phyloP scores from a whole-genome alignment of 1,139 yeast species.

The Kurtzmaniella quercitrusa region DNA sequence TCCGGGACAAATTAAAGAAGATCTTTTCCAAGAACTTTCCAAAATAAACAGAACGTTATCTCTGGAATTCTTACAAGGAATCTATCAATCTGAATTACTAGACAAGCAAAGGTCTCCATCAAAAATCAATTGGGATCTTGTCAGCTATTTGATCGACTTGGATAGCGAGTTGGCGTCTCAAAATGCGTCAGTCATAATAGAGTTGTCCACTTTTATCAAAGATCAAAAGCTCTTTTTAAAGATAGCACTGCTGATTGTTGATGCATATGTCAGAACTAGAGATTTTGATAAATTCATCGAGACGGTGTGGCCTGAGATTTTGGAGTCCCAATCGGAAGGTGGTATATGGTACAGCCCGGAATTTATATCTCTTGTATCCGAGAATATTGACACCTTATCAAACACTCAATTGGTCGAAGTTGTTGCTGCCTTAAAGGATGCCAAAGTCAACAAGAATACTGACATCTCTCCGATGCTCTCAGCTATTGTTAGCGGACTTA shows the following conservation, averaged over 20 bases:
- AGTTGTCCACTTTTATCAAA: conserved; percentile 13
- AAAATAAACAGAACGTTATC: conserved; percentile 47
- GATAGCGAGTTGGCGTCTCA: conserved; percentile 51
- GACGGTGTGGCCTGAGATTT: conserved; percentile 34
- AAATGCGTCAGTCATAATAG: conserved; percentile 25
- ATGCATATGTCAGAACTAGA: conserved; percentile 54
- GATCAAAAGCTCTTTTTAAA: neutral
- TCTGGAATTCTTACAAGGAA: conserved; percentile 35
- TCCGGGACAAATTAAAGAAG: conserved; percentile 26
- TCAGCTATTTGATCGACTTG: conserved; percentile 40
- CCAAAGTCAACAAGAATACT: conserved; percentile 2
- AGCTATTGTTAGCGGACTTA: conserved; percentile 41
- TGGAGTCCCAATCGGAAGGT: conserved; percentile 15
- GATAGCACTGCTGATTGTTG: conserved; percentile 39
- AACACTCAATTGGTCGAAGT: conserved; percentile 36
- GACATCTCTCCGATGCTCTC: conserved; percentile 22
- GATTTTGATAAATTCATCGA: conserved; percentile 50
- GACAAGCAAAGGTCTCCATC: conserved; percentile 6
- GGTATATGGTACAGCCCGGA: conserved; percentile 23
- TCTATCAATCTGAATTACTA: conserved; percentile 28
- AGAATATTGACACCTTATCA: conserved; percentile 41
- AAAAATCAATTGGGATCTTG: conserved; percentile 39
- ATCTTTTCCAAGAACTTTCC: conserved; percentile 33
- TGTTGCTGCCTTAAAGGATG: conserved; percentile 14
- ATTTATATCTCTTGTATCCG: conserved; percentile 36